Base-by-base conservation (phyloP, 2,329 filamentous ascomycete species). In the Claviceps sp. region DNA sequence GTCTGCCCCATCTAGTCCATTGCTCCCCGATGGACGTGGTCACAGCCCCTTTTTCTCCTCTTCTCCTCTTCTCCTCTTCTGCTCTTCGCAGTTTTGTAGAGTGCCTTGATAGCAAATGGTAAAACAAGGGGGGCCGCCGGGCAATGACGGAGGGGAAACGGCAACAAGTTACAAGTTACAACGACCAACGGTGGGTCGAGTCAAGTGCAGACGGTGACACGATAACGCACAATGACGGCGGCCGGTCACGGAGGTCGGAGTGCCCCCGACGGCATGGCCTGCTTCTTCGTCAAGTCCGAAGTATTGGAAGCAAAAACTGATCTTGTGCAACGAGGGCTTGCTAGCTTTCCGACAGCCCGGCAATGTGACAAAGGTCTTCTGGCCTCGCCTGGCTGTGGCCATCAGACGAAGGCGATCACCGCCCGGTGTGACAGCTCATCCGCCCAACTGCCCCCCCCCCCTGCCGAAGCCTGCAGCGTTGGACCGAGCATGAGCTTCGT, bases 401-500 rank as follows among this genome's bases (percentile, higher is more conserved):
- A 43, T 22, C 22, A 44, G 20, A 44, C 14, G 11, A 22, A 26
- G 42, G 42, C 5, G 20, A 26, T 22, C 20, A 44, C 20, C 20
- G 20, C 23, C 42, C 22, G 39, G 46, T 52, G 38, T 43, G 46
- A 52, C 52, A 17, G 13, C 23, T 26, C 23, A 26, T 6, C 23
- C 5, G 23, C 23, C 23, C 23, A 7, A 14, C 42, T 11, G 9
- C 50, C 47, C 47, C 52, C 51, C 47, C 52, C 52, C 47, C 52
- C 52, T 43, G 40, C 40, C 40, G 52, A 47, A 42, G 23, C 46
- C 34, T 52, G 46, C 49, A 22, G 40, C 49, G 34, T 43, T 16
- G 14, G 38, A 40, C 38, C 16, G 22, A 23, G 20, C 42, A 50
- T 22, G 43, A 52, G 52, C 47, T 50, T 47, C 50, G 52, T 52